Base-by-base conservation (phyloP, 768 basidiomycete species). In the Boletus sensibilis region DNA sequence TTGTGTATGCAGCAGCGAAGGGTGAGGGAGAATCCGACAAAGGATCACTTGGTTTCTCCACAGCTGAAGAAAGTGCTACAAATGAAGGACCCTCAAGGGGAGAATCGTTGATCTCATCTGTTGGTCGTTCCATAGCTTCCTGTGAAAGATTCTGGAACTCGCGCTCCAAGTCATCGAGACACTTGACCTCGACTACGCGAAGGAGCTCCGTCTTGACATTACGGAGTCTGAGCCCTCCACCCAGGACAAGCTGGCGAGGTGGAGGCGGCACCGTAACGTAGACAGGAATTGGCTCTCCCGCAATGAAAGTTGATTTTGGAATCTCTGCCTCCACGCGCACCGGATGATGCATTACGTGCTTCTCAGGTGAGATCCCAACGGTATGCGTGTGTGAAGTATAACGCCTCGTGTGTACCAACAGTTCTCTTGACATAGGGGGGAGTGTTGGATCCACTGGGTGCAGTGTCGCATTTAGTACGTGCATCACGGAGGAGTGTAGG, bases 181-280 rank as follows among this genome's bases (percentile, higher is more conserved):
- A 68, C 58, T 79, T 81, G 49, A 87, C 80, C 57, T 81, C 78
- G 55, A 92, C 78, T 23, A 79, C 70, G 46, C 90, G 80, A 34
- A 91, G 79, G 31, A 96, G 83, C 71, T 94, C 93, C 5, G 83
- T 82, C 61, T 85, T 86, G 61, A 95, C 76, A 61, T 92, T 95
- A 21, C 93, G 81, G 31, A 96, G 79, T 53, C 90, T 75, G 35
- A 94, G 70, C 2, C 90, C 91, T 27, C 78, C 79, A 43, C 86
- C 82, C 8, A 88, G 72, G 20, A 94, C 84, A 20, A 87, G 77
- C 52, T 87, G 82, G 27, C 80, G 77, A 25, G 76, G 70, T 9
- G 93, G 94, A 8, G 91, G 82, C 12, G 92, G 91, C 4, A 96
- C 76, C 2, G 88, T 88, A 39, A 92, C 78, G 64, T 94, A 92